Evolutionary conservation across 192 early-diverging fungal genomes (phyloP), one percentile per base, ranked within the genome.

Genomic region (Mortierella hygrophila): DNA sequence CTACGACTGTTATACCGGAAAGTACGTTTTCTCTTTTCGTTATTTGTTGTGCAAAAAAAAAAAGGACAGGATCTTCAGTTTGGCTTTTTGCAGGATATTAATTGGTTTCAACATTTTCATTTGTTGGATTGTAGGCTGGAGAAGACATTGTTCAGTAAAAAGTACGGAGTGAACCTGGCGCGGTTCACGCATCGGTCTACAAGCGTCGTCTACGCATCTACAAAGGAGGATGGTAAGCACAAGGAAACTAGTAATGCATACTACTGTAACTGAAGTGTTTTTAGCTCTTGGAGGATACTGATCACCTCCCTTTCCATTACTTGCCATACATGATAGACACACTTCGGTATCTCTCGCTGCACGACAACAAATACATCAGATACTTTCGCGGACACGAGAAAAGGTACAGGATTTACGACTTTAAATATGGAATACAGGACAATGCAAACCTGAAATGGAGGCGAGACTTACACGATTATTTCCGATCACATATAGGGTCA

Each of bases 321-420:
- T 55, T 55, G 7, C 54, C 23, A 23, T 52, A 55, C 52, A 55
- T 52, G 49, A 26, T 89, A 96, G 97, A 99, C 88, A 95, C 95
- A 0, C 94, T 99, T 46, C 89, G 98, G 79, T 99, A 99, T 86
- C 89, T 99, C 49, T 98, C 97, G 26, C 85, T 96, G n/a, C 96
- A 98, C 78, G 97, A 97, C 49, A 99, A 99, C 89, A 94, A 95
- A 88, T 99, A 95, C 80, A 91, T 99, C 47, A 89, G 94, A 44
- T 99, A 99, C 85, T 99, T 99, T 90, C 90, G 90, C 32, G 98
- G 97, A 4, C 98, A 99, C 81, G 91, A 85, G 42, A 90, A 88
- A 70, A 91, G 87, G 95, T 95, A 90, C 54, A 37, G 47, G 18
- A 38, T 9, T 15, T 15, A 15, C 10, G 13, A 46, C 0, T 15